Evolutionary conservation across 2,329 filamentous ascomycete species (phyloP).

Genomic region (Ceratocystis cacaofunesta): DNA sequence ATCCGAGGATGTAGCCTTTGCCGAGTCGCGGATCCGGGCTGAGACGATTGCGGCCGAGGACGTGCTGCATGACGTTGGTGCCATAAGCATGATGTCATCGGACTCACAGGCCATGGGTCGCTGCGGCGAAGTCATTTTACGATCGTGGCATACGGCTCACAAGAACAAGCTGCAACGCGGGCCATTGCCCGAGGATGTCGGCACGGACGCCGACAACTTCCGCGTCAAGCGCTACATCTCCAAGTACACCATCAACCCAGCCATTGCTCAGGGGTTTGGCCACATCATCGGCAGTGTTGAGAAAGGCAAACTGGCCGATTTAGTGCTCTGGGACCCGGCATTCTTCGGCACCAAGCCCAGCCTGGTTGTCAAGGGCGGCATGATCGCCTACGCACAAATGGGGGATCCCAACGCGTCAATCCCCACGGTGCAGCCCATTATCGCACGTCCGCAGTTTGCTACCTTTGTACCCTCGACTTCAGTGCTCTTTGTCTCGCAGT

Average conservation of each 20-base stretch:
- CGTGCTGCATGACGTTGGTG: slow-evolving; percentile 83
- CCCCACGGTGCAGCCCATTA: slow-evolving; percentile 71
- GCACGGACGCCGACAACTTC: slow-evolving; percentile 72
- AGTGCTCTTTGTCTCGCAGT: slow-evolving; percentile 69
- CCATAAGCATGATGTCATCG: slow-evolving; percentile 94
- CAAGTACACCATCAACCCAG: slow-evolving; percentile 94
- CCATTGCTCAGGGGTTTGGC: slow-evolving; percentile 76
- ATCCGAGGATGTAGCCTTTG: slow-evolving; percentile 89
- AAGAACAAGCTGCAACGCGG: slow-evolving; percentile 90
- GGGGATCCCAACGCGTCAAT: slow-evolving; percentile 74
- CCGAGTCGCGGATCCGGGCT: slow-evolving; percentile 82
- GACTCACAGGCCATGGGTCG: slow-evolving; percentile 96
- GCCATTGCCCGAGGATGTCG: slow-evolving; percentile 58
- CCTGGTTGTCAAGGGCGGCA: slow-evolving; percentile 70
- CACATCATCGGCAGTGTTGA: slow-evolving; percentile 80
- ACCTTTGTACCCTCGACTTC: slow-evolving; percentile 55
- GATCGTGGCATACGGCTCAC: slow-evolving; percentile 94
- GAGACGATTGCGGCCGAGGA: slow-evolving; percentile 96
- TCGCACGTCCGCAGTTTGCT: slow-evolving; percentile 77
- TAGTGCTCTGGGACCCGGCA: slow-evolving; percentile 73
- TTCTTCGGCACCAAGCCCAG: slow-evolving; percentile 80
- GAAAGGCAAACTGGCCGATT: slow-evolving; percentile 75
- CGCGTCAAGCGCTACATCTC: slow-evolving; percentile 82
- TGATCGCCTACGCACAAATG: slow-evolving; percentile 75
- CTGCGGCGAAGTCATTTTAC: slow-evolving; percentile 80